Conservation (phyloP, 2,329 filamentous ascomycete genomes). For the Alternaria longipes region DNA sequence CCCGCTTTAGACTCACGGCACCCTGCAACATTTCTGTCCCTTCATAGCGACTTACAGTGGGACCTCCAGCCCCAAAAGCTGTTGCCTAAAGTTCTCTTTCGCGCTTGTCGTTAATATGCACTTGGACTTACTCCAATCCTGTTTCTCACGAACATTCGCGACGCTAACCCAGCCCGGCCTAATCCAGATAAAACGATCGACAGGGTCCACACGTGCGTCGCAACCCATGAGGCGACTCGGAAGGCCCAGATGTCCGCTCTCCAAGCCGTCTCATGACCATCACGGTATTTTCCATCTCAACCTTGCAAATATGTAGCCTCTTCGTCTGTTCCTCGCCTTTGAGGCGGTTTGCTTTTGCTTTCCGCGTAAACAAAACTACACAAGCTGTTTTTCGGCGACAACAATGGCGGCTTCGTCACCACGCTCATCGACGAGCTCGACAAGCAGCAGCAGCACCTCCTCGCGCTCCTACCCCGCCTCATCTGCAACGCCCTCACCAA, state of each 20-base stretch:
- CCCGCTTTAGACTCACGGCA: too few relatives aligned
- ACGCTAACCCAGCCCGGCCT: background rate
- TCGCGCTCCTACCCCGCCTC: constrained; percentile 15
- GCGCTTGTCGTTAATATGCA: background rate
- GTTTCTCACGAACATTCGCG: background rate
- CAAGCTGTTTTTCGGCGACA: background rate
- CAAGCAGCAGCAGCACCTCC: background rate
- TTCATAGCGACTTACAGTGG: background rate
- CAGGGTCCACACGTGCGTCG: constrained; percentile 3
- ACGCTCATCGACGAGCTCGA: constrained; percentile 9
- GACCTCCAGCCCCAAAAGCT: background rate
- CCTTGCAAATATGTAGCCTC: constrained; percentile 10
- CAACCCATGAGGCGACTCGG: constrained; percentile 1
- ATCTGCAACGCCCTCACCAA: constrained; percentile 9
- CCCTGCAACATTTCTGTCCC: too few relatives aligned
- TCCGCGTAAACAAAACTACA: background rate
- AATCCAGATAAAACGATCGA: background rate
- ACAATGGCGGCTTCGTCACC: constrained; percentile 12
- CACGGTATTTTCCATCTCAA: constrained; percentile 8
- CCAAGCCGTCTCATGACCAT: constrained; percentile 26
- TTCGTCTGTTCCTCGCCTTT: background rate
- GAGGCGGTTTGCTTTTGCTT: background rate
- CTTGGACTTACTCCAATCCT: background rate
- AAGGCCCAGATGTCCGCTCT: constrained; percentile 15
- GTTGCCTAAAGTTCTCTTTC: background rate